Percentiles rank a stretch among this genome's conserved stretches.
Conservation (phyloP, 768 basidiomycete species). For the Calvatia gigantea region DNA sequence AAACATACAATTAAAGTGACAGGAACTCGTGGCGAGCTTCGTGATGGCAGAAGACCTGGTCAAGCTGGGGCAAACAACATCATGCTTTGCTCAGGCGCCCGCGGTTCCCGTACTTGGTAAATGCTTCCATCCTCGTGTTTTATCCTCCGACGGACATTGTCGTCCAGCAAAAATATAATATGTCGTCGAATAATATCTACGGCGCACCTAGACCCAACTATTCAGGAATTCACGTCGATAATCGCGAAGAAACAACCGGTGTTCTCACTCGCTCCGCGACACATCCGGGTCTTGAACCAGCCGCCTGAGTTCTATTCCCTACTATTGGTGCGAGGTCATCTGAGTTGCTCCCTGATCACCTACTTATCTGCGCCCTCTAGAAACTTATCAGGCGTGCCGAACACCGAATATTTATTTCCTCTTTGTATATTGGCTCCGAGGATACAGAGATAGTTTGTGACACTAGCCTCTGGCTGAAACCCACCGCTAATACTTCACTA, state of each 20-base stretch:
- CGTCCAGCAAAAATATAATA: not conserved
- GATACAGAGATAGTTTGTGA: conserved; percentile 72
- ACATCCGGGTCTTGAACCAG: conserved; percentile 44
- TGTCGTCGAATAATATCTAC: conserved; percentile 7
- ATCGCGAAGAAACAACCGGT: conserved; percentile 35
- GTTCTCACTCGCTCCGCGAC: conserved; percentile 34
- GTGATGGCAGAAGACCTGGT: not conserved
- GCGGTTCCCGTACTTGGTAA: not conserved
- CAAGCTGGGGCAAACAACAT: conserved; percentile 8
- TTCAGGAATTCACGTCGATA: conserved; percentile 25
- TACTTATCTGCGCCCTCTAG: conserved; percentile 32
- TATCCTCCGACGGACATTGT: conserved; percentile 1
- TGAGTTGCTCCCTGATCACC: not conserved
- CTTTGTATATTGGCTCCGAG: conserved; percentile 80
- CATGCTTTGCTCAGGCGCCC: not conserved
- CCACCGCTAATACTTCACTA: conserved; percentile 26
- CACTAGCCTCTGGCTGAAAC: not conserved
- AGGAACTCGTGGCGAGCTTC: not conserved
- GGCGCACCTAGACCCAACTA: conserved; percentile 20
- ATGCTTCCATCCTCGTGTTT: conserved; percentile 46
- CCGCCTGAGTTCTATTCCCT: conserved; percentile 29
- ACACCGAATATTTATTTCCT: conserved; percentile 82
- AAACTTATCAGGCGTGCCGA: conserved; percentile 76
- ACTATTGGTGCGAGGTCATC: conserved; percentile 44
- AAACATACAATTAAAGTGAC: not conserved